Conservation (phyloP, 2,329 filamentous ascomycete genomes). For the Coniella vitis region DNA sequence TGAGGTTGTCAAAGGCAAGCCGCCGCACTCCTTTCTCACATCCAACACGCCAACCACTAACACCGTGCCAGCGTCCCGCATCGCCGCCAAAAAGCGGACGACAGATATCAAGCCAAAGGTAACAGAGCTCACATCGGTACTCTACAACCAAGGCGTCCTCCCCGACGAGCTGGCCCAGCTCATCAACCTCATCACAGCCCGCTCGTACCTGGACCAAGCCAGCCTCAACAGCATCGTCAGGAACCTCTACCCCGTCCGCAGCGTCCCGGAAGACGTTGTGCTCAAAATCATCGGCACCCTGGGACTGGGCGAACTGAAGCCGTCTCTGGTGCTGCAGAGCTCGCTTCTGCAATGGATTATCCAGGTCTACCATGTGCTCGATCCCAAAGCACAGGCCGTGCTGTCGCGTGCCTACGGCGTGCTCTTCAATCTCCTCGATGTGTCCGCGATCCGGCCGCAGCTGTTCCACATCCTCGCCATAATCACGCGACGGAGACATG, state of each 20-base stretch:
- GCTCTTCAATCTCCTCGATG: constrained; percentile 72
- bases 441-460: constrained; percentile 36
- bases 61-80: constrained; percentile 41
- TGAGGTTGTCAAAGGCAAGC: not conserved
- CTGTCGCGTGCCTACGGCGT: constrained; percentile 67
- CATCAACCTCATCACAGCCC: constrained; percentile 58
- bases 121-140: constrained; percentile 54
- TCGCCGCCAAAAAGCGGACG: constrained; percentile 59
- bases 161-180: constrained; percentile 54
- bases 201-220: constrained; percentile 68
- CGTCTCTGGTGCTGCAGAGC: constrained; percentile 62
- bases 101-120: constrained; percentile 57
- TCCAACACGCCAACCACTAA: too few species aligned
- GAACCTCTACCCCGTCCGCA: constrained; percentile 67
- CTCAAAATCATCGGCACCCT: constrained; percentile 64
- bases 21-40: too few species aligned
- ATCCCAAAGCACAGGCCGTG: constrained; percentile 44
- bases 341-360: constrained; percentile 72
- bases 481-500: constrained; percentile 74
- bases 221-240: constrained; percentile 63
- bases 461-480: constrained; percentile 74
- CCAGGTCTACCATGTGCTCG: constrained; percentile 65
- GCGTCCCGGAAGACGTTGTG: constrained; percentile 53
- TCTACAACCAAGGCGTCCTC: constrained; percentile 63
- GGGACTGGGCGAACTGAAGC: constrained; percentile 72